Evolutionary conservation across 352 stramenopile genomes (phyloP).

Genomic region (Poterioochromonas sp.): DNA sequence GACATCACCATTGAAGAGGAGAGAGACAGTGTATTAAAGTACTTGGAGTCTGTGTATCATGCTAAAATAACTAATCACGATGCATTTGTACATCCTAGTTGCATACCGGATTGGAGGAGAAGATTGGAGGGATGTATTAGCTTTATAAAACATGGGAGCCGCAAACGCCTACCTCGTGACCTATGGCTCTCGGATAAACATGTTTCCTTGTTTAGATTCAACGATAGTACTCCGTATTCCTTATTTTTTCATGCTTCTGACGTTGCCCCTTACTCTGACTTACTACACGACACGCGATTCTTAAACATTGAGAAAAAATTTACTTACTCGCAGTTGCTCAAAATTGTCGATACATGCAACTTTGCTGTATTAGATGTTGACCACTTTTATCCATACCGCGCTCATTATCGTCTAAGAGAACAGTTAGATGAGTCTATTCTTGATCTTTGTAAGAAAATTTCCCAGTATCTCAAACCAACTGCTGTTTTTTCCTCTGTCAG

Average conservation of each 20-base stretch:
- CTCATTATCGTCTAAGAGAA: slow-evolving; percentile 31
- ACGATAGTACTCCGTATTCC: slow-evolving; percentile 30
- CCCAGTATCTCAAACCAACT: slow-evolving; percentile 30
- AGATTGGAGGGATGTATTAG: slow-evolving; percentile 30
- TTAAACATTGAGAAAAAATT: slow-evolving; percentile 32
- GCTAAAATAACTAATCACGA: slow-evolving; percentile 31
- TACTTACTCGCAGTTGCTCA: slow-evolving; percentile 30
- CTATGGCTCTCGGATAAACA: slow-evolving; percentile 30
- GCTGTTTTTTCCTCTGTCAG: slow-evolving; percentile 30
- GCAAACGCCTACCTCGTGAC: slow-evolving; percentile 28
- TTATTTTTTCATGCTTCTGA: slow-evolving; percentile 32
- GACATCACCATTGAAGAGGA: slow-evolving; percentile 30
- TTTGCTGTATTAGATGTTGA: slow-evolving; percentile 31
- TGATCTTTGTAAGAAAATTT: slow-evolving; percentile 32
- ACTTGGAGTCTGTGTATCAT: slow-evolving; percentile 30
- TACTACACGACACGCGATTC: slow-evolving; percentile 29
- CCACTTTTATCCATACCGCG: slow-evolving; percentile 29
- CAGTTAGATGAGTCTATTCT: slow-evolving; percentile 31
- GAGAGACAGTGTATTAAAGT: slow-evolving; percentile 31
- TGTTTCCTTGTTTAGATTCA: slow-evolving; percentile 31
- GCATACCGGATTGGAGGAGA: slow-evolving; percentile 29
- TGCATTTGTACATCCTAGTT: slow-evolving; percentile 31
- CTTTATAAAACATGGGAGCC: slow-evolving; percentile 29
- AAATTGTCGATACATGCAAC: slow-evolving; percentile 31
- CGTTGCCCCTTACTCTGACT: slow-evolving; percentile 29